These are phyloP conservation scores for Escallonia rubra DNA, from an alignment of 129 eudicot genomes.

Conservation along the genomic window DNA sequence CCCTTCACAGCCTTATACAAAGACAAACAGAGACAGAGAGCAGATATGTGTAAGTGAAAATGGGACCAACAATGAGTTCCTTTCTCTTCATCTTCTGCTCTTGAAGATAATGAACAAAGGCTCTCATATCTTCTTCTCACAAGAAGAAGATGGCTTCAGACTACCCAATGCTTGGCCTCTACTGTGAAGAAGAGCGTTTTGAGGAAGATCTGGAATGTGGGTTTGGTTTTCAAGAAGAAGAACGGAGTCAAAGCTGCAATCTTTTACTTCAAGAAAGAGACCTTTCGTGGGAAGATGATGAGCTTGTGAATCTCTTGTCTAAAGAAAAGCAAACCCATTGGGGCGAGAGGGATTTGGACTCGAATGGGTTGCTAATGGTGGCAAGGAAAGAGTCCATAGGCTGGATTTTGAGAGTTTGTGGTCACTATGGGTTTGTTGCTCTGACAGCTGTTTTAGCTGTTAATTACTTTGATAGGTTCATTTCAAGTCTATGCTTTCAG, in stretches of 20 bases:
- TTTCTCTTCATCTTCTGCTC: constrained; percentile 20
- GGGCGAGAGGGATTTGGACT: constrained; percentile 12
- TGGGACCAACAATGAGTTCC: constrained; percentile 32
- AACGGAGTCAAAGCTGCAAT: constrained; percentile 8
- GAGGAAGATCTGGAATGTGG: constrained; percentile 39
- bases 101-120: constrained; percentile 57
- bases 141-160: constrained; percentile 31
- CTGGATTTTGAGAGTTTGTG: constrained; percentile 73
- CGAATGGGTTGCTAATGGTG: constrained; percentile 24
- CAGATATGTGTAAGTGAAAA: constrained; percentile 13
- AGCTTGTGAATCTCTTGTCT: constrained; percentile 48
- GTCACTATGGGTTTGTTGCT: constrained; percentile 55
- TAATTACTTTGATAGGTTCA: constrained; percentile 70
- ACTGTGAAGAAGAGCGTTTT: constrained; percentile 60
- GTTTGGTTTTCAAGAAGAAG: constrained; percentile 18
- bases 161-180: constrained; percentile 25
- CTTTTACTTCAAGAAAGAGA: constrained; percentile 38
- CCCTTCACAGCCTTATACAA: constrained; percentile 9
- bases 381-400: constrained; percentile 34
- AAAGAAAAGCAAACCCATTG: constrained; percentile 43
- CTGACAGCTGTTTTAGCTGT: constrained; percentile 70
- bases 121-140: constrained; percentile 41
- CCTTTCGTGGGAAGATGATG: constrained; percentile 68
- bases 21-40: constrained; percentile 15
- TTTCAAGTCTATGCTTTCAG: constrained; percentile 44